phyloP scores from a whole-genome alignment of 2,329 filamentous ascomycete genomes.

The Colletotrichum sojae region DNA sequence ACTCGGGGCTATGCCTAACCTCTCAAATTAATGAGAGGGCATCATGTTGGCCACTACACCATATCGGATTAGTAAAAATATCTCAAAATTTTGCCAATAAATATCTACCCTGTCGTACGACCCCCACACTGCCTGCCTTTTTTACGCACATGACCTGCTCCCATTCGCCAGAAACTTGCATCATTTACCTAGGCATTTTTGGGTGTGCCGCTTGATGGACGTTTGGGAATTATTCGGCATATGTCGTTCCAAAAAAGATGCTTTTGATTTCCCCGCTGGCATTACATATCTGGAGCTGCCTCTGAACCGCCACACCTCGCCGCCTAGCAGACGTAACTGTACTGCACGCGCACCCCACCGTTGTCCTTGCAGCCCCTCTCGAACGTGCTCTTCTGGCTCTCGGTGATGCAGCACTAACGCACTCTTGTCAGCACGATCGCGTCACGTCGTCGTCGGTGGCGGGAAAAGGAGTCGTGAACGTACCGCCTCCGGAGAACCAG shows the following conservation, averaged over 20 bases:
- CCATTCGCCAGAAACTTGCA: too few relatives aligned
- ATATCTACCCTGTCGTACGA: too few relatives aligned
- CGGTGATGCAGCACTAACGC: slow-evolving; percentile 6
- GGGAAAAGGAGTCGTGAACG: too few relatives aligned
- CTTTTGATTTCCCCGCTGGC: too few relatives aligned
- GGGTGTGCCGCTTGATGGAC: too few relatives aligned
- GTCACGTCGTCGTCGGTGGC: too few relatives aligned
- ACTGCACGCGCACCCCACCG: slow-evolving; percentile 11
- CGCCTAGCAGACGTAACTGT: slow-evolving; percentile 12
- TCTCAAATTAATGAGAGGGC: neutral
- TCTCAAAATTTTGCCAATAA: fast-evolving
- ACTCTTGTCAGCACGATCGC: neutral
- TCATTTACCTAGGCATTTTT: too few relatives aligned
- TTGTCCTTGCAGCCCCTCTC: slow-evolving; percentile 17
- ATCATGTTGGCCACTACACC: slow-evolving; percentile 32
- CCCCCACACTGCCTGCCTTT: too few relatives aligned
- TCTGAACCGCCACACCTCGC: neutral
- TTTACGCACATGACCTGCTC: too few relatives aligned
- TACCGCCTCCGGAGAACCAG: neutral
- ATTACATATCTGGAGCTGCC: too few relatives aligned
- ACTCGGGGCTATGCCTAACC: slow-evolving; percentile 28
- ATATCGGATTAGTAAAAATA: neutral
- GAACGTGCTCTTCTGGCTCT: neutral
- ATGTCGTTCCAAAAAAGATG: too few relatives aligned
- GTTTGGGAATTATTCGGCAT: too few relatives aligned